Percentiles rank a stretch among this genome's conserved stretches.
Evolutionary conservation across 2,329 filamentous ascomycete genomes (phyloP).

Genomic region (Ophiostoma triangulosporum): DNA sequence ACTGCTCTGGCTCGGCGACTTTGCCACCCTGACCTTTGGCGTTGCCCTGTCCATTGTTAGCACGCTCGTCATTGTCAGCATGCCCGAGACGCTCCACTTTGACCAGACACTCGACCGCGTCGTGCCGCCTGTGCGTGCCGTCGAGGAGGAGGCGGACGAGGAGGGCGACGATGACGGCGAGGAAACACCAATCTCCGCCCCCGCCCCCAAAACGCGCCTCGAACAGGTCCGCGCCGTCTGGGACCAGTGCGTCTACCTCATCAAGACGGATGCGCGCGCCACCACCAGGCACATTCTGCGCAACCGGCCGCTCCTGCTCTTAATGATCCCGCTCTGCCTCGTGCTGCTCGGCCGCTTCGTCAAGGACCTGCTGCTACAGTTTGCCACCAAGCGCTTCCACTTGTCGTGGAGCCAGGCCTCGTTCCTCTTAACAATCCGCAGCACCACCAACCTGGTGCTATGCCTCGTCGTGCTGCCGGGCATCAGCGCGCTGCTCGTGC

Average conservation of each 20-base stretch:
- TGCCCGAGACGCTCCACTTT: slow-evolving; percentile 31
- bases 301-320: slow-evolving; percentile 24
- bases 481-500: slow-evolving; percentile 19
- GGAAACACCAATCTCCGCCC: too few species aligned
- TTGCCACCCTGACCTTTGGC: slow-evolving; percentile 26
- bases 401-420: slow-evolving; percentile 34
- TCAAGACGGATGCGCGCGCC: slow-evolving; percentile 16
- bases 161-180: too few species aligned
- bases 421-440: slow-evolving; percentile 27
- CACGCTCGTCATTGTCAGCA: slow-evolving; percentile 19
- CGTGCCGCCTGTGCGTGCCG: slow-evolving; percentile 12
- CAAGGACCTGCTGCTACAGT: slow-evolving; percentile 34
- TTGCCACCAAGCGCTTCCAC: slow-evolving; percentile 35
- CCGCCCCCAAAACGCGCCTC: background rate
- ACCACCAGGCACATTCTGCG: slow-evolving; percentile 27
- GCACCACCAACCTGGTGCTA: slow-evolving; percentile 24
- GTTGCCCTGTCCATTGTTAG: slow-evolving; percentile 20
- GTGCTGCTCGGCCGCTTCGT: slow-evolving; percentile 21
- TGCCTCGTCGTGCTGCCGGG: slow-evolving; percentile 27
- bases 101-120: slow-evolving; percentile 7
- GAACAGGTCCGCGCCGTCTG: background rate
- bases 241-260: background rate
- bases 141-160: background rate
- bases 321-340: slow-evolving; percentile 25
- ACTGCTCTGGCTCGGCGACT: slow-evolving; percentile 23